These are phyloP conservation scores for Apiosordaria backusii DNA, from an alignment of 495 filamentous ascomycete species.

Conservation along the genomic window DNA sequence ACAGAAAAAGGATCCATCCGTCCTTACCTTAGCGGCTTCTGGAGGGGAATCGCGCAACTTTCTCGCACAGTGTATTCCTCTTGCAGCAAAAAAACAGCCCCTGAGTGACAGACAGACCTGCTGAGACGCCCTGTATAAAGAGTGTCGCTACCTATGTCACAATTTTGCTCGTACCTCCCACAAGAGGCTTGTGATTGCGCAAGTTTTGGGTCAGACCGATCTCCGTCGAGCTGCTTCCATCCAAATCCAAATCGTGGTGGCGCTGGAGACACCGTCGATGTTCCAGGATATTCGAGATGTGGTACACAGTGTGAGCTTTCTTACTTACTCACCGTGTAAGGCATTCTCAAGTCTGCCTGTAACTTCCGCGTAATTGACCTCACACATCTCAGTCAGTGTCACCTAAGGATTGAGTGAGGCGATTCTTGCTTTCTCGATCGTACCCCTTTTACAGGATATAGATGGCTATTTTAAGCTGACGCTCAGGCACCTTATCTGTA, in stretches of 20 bases:
- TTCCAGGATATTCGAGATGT: not conserved
- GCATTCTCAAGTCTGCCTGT: not conserved
- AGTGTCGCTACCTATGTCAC: too few species aligned
- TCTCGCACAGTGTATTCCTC: not conserved
- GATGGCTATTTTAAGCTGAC: too few species aligned
- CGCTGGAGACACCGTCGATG: not conserved
- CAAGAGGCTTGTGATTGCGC: not conserved
- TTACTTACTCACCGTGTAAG: not conserved
- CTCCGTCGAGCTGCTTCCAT: not conserved
- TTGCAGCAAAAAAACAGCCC: not conserved
- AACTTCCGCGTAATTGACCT: not conserved
- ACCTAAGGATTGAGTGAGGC: not conserved
- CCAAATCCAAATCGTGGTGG: not conserved
- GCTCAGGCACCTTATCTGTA: not conserved
- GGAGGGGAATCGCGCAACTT: constrained; percentile 4
- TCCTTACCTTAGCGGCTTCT: constrained; percentile 6
- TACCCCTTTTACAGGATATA: too few species aligned
- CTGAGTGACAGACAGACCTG: not conserved
- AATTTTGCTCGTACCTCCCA: not conserved
- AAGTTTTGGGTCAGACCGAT: not conserved
- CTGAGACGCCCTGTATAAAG: not conserved
- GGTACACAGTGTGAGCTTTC: not conserved
- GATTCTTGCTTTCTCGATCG: not conserved
- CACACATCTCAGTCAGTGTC: not conserved
- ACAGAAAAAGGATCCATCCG: not conserved